Evolutionary conservation across 257 asterid genomes (phyloP), one percentile per base, ranked within the genome.

Genomic region (Catharanthus roseus): DNA sequence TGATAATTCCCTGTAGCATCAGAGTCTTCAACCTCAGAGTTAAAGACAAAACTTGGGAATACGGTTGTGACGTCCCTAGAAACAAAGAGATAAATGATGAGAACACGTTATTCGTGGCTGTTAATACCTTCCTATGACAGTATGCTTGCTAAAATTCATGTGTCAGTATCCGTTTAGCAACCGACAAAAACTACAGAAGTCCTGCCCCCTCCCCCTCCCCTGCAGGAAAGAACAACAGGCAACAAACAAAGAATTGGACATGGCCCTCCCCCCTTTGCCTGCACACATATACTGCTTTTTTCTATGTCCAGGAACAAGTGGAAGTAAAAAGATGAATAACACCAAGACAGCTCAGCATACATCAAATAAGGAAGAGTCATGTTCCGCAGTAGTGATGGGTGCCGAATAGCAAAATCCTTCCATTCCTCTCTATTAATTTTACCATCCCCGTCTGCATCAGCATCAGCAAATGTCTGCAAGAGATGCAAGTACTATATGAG

Each of bases 311-410:
- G 23, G 45, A 16, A 29, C n/a, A 28, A 38, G 7, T 3, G 2
- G 23, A 62, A 62, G 45, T 10, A 62, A 62, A 18, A 42, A 47
- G 1, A 45, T 6, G 26, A 74, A 53, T 49, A 49, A 41, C 26
- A 65, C n/a, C 50, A 63, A 44, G 42, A 71, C 65, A n/a, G 7
- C 36, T 36, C 10, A 47, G 49, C 84, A 12, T 80, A 93, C 98
- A 73, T 85, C 85, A 93, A 82, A 82, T 89, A 86, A 45, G 91
- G 99, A 71, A 91, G 76, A 55, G 99, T 93, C 99, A 91, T 93
- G 86, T 91, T 83, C 87, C 83, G 89, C 89, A 93, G 72, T 65
- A 93, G 91, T 16, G 96, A 82, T 0, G 97, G 99, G 67, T 78
- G 78, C 28, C 85, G 80, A 50, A 78, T 21, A 62, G 78, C 93